Evolutionary conservation across 2,329 filamentous ascomycete genomes (phyloP).

Genomic region (Botrytis fragariae): DNA sequence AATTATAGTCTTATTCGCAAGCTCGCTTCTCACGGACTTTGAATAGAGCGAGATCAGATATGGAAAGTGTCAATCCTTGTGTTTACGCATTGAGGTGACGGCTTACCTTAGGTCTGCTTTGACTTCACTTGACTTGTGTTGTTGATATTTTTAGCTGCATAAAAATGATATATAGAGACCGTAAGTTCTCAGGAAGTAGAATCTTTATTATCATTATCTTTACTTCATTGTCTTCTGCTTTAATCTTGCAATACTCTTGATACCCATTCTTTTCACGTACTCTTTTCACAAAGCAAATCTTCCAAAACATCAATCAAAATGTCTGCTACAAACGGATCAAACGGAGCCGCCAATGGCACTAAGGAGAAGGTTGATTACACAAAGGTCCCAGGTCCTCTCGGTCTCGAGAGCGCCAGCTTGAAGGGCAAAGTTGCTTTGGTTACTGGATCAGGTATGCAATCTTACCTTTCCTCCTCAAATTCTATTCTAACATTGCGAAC

Average conservation of each 20-base stretch:
- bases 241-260: constrained; percentile 12
- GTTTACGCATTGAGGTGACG: constrained; percentile 7
- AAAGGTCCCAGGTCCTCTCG: constrained; percentile 28
- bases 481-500: background rate
- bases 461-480: no score
- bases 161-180: constrained; percentile 5
- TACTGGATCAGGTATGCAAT: constrained; percentile 36
- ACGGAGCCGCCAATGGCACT: constrained; percentile 18
- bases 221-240: constrained; percentile 7
- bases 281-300: background rate
- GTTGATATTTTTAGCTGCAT: background rate
- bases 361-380: constrained; percentile 12
- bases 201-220: background rate
- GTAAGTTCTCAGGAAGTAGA: background rate
- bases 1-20: background rate
- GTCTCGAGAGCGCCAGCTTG: constrained; percentile 29
- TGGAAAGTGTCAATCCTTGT: background rate
- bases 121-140: constrained; percentile 8
- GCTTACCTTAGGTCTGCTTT: constrained; percentile 10
- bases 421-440: constrained; percentile 37
- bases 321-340: constrained; percentile 20
- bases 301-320: constrained; percentile 18
- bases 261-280: background rate
- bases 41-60: constrained; percentile 9
- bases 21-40: constrained; percentile 12